Conservation (phyloP, 164 flowering plant species). For the Macadamia tetraphylla region DNA sequence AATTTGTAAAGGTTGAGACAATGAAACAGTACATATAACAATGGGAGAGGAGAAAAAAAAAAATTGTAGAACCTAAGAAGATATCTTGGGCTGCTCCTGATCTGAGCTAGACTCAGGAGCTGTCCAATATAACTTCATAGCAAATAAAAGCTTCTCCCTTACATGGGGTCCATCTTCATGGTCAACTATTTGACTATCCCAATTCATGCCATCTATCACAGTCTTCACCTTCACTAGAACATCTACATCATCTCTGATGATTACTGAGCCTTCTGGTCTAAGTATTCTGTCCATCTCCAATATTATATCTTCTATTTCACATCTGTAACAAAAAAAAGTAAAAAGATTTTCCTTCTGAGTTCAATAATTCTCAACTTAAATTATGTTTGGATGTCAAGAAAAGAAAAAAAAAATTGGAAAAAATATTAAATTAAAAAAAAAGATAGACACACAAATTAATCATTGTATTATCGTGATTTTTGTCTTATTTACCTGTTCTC, state of each 20-base stretch:
- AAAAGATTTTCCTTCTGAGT: too few species aligned
- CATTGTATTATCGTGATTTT: background rate
- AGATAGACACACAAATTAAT: background rate
- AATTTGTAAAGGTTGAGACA: background rate
- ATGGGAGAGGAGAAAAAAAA: background rate
- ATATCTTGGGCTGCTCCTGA: slow-evolving; percentile 6
- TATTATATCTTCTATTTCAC: slow-evolving; percentile 63
- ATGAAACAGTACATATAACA: background rate
- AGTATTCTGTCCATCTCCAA: slow-evolving; percentile 84
- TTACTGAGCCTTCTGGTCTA: slow-evolving; percentile 66
- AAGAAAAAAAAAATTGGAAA: too few species aligned
- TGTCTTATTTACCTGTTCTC: slow-evolving; percentile 43
- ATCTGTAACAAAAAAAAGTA: slow-evolving; percentile 29
- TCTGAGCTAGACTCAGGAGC: slow-evolving; percentile 29
- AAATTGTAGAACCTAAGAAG: background rate
- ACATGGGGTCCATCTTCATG: slow-evolving; percentile 65
- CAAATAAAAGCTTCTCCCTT: slow-evolving; percentile 63
- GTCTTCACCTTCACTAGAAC: slow-evolving; percentile 43
- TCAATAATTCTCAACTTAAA: background rate
- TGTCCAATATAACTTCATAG: slow-evolving; percentile 71
- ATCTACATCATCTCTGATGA: slow-evolving; percentile 75
- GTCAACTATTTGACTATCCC: slow-evolving; percentile 60
- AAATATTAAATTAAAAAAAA: too few species aligned
- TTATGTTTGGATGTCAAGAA: too few species aligned
- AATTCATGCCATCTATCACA: slow-evolving; percentile 49